Evolutionary conservation across 495 filamentous ascomycete genomes (phyloP), one percentile per base, ranked within the genome.

Genomic region (Polyplosphaeria fusca): DNA sequence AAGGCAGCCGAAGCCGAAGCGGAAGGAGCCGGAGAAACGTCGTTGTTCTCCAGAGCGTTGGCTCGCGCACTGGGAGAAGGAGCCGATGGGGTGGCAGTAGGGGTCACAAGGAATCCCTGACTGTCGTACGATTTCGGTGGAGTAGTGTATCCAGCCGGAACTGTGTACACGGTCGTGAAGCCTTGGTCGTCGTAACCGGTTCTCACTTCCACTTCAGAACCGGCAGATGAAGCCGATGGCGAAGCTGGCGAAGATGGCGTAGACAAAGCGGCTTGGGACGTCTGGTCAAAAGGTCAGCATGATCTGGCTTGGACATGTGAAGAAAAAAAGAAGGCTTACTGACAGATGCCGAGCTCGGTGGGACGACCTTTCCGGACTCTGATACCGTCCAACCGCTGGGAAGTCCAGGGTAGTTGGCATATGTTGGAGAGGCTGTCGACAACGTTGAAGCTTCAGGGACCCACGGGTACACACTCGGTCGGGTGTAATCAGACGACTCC

Each of bases 331-430:
- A 41, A 57, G 39, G 35, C 72, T 70, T 76, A 78, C 76, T 73
- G 64, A 79, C 71, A 65, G 74, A 71, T 35, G 74, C 71, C 55
- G 77, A 69, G 67, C 74, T 72, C 27, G 80, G 76, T 39, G 83
- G 83, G 38, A 84, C 71, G 39, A 87, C 75, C 71, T 86, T 88
- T 55, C 88, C 84, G 43, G 81, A 79, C 44, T 80, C 75, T 35
- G 84, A 85, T 64, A 87, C 86, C 45, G 84, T 79, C 87, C 87
- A 94, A 20, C 86, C 87, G 59, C 74, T 79, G 16, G 87, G 84
- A 13, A 87, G 74, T 44, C 80, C 76, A 24, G 76, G 74, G 48
- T 77, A 75, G n/a, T 67, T 73, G 5, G 68, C 68, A 38, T 79
- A 67, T 4, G 76, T 71, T 11, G 68, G 72, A 7, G 73, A 67